A percentile compares a stretch with the other conserved stretches of the same genome.
Evolutionary conservation across 108 stramenopile species (phyloP).

Genomic region (Cyclotella distinguenda): DNA sequence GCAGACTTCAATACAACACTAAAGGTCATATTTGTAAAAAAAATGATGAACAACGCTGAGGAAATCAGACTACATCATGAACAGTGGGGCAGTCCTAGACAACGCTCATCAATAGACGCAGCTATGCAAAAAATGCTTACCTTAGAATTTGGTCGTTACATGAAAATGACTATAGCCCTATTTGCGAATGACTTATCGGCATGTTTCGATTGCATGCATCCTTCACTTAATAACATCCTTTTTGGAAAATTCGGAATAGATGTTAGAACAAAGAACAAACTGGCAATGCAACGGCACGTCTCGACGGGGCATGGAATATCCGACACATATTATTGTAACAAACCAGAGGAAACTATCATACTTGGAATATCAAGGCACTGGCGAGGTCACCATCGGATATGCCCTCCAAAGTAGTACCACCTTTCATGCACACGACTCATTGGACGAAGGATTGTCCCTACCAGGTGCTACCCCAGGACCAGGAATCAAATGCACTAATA

Average conservation of each 20-base stretch:
- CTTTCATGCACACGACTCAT: not conserved
- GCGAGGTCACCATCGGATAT: slow-evolving; percentile 6
- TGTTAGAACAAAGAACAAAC: not conserved
- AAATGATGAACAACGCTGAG: slow-evolving; percentile 10
- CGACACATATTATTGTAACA: not conserved
- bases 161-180: not conserved
- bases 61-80: not conserved
- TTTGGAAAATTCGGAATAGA: not conserved
- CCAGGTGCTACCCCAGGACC: not conserved
- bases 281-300: not conserved
- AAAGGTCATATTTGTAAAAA: slow-evolving; percentile 5
- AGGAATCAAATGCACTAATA: not conserved
- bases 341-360: not conserved
- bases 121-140: slow-evolving; percentile 14
- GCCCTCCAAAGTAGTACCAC: not conserved
- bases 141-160: slow-evolving; percentile 13
- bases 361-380: slow-evolving; percentile 17
- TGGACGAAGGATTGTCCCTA: not conserved
- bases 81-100: slow-evolving; percentile 7
- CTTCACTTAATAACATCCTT: not conserved
- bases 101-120: slow-evolving; percentile 12
- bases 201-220: slow-evolving; percentile 20
- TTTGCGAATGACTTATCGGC: slow-evolving; percentile 10
- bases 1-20: slow-evolving; percentile 30
- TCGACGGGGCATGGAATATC: slow-evolving; percentile 8